Base-by-base conservation (phyloP, 805 yeast species). In the Monosporozyma solicola region DNA sequence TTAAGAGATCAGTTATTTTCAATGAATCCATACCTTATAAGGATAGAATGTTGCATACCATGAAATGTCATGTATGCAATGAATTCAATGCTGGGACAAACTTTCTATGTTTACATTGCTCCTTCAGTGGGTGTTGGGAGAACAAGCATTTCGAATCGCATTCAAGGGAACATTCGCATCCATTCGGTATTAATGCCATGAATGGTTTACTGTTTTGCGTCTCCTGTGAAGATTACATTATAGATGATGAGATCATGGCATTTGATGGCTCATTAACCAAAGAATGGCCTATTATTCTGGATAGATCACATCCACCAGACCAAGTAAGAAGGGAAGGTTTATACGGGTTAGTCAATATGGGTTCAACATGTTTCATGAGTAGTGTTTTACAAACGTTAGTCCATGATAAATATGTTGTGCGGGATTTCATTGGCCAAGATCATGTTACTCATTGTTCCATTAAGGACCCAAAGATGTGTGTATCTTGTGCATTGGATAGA, bases 321-420 rank as follows among this genome's bases (percentile, higher is more conserved):
- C 37, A 63, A 59, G 77, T 77, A 51, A 85, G 91, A 1, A 74
- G 80, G 5, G 78, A 83, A n/a, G 98, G 97, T 0, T 72, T 94
- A 22, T 78, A 86, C 51, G 99, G 99, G 3, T 80, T 94, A 59
- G 83, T 89, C 50, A 92, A 92, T 67, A 82, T 92, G 83, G 99
- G 99, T 0, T 87, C 99, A 0, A 94, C 99, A 0, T 94, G 99
- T 72, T 94, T 89, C 72, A 92, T 94, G 88, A 87, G 96, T 59
- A 85, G 92, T 39, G 82, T 91, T n/a, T 70, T 94, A 43, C 99
- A 94, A 71, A 81, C 95, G 0, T 71, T 92, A 50, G 74, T 94
- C 45, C 99, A 94, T 67, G 94, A 94, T 64, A 98, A 99, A 6
- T 75, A 88, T 54, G 78, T 94, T 45, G 79, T 92, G 54, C 80